These are phyloP conservation scores for Laburnicola sp. DNA, from an alignment of 2,329 filamentous ascomycete species.

Conservation along the genomic window DNA sequence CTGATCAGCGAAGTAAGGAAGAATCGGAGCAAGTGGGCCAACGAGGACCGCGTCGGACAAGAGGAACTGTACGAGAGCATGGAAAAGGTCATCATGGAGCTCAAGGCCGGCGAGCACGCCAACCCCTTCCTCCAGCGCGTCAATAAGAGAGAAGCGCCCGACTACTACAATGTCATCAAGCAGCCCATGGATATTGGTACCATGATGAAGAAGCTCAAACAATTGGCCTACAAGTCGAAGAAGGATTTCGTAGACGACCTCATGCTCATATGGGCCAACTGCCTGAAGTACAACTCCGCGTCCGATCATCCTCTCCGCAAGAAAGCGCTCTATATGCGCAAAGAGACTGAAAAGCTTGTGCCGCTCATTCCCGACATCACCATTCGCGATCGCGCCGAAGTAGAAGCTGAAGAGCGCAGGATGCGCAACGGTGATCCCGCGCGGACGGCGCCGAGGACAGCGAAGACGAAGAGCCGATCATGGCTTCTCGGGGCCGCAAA, in stretches of 20 bases:
- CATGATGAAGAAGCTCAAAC: conserved; percentile 97
- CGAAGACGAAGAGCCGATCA: conserved; percentile 91
- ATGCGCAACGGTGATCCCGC: conserved; percentile 79
- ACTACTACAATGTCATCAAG: conserved; percentile 93
- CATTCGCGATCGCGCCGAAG: conserved; percentile 87
- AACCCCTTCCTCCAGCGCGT: conserved; percentile 93
- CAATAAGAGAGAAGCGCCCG: conserved; percentile 94
- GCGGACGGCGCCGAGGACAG: conserved; percentile 86
- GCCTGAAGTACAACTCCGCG: conserved; percentile 91
- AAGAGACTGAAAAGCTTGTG: conserved; percentile 94
- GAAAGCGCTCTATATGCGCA: conserved; percentile 95
- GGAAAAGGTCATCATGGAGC: conserved; percentile 94
- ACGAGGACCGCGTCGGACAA: conserved; percentile 94
- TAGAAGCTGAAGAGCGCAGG: conserved; percentile 72
- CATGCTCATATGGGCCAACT: conserved; percentile 96
- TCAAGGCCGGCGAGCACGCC: conserved; percentile 97
- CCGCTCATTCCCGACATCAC: conserved; percentile 91
- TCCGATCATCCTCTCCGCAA: conserved; percentile 83
- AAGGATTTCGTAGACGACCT: conserved; percentile 92
- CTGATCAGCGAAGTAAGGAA: conserved; percentile 97
- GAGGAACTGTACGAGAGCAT: conserved; percentile 96
- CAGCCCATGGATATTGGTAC: conserved; percentile 96
- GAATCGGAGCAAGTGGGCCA: conserved; percentile 98
- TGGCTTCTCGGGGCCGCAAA: conserved; percentile 92
- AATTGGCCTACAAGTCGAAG: conserved; percentile 64